phyloP scores from a whole-genome alignment of 23 red algal genomes.

The Gracilaria gracilis region DNA sequence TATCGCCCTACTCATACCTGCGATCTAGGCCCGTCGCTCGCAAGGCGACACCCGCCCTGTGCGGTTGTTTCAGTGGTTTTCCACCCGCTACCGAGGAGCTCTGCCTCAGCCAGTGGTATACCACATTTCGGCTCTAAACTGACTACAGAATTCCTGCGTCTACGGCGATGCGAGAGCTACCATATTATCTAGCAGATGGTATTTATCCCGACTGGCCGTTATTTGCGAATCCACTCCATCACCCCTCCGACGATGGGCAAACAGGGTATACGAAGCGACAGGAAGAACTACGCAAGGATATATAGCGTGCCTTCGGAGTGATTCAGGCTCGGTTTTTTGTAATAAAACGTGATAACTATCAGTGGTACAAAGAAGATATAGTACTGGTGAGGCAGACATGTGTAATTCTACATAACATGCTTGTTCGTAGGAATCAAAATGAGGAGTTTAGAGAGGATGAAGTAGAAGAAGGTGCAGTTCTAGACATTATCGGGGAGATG shows the following conservation, averaged over 20 bases:
- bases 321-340: background rate
- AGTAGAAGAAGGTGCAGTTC: too few relatives aligned
- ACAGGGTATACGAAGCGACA: background rate
- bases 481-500: too few relatives aligned
- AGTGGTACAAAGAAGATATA: background rate
- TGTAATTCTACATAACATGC: too few relatives aligned
- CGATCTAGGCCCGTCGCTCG: too few relatives aligned
- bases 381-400: background rate
- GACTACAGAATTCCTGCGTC: slow-evolving; percentile 3
- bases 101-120: too few relatives aligned
- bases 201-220: slow-evolving; percentile 29
- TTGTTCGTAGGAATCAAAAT: too few relatives aligned
- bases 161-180: background rate
- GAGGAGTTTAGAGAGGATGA: too few relatives aligned
- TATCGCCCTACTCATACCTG: too few relatives aligned
- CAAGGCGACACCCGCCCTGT: too few relatives aligned
- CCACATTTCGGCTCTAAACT: background rate
- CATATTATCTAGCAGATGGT: slow-evolving; percentile 12
- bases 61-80: too few relatives aligned
- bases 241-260: background rate
- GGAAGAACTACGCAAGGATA: slow-evolving; percentile 1
- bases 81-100: too few relatives aligned
- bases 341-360: background rate
- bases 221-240: slow-evolving; percentile 3
- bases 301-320: background rate